These are phyloP conservation scores for Boletus coccyginus DNA, from an alignment of 768 basidiomycete genomes.

Conservation along the genomic window DNA sequence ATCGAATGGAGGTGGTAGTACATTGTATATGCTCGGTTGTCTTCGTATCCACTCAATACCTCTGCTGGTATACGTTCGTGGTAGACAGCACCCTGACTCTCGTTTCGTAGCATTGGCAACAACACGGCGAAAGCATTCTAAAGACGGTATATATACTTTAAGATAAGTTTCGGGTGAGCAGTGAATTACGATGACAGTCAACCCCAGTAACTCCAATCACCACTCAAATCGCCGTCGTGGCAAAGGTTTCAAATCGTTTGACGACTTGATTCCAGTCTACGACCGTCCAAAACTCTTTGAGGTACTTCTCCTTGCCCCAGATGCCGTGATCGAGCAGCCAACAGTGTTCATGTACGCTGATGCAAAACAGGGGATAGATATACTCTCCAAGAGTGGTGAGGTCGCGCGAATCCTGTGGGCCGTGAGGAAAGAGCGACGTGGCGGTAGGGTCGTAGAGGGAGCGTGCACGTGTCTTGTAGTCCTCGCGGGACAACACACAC, in stretches of 20 bases:
- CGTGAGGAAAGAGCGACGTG: not conserved
- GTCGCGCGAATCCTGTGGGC: constrained; percentile 23
- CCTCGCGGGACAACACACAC: constrained; percentile 1
- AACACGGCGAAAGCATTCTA: not conserved
- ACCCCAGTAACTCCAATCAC: not conserved
- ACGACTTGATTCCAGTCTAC: constrained; percentile 72
- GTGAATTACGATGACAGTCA: constrained; percentile 19
- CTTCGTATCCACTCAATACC: not conserved
- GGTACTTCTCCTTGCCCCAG: constrained; percentile 87
- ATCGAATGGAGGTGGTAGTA: constrained; percentile 35
- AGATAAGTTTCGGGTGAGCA: constrained; percentile 16
- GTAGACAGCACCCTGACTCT: not conserved
- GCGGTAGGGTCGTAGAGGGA: constrained; percentile 27
- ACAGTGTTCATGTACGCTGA: constrained; percentile 80
- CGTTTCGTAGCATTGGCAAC: not conserved
- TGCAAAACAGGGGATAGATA: constrained; percentile 72
- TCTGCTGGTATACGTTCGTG: not conserved
- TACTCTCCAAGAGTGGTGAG: constrained; percentile 43
- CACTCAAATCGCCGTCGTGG: constrained; percentile 8
- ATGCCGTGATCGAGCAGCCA: constrained; percentile 89
- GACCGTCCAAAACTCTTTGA: constrained; percentile 80
- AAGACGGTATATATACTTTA: constrained; percentile 15
- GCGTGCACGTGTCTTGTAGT: constrained; percentile 17
- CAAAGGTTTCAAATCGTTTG: constrained; percentile 28
- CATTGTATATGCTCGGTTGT: not conserved